Conservation (phyloP, 352 stramenopile species). For the Phytophthora brassicae region DNA sequence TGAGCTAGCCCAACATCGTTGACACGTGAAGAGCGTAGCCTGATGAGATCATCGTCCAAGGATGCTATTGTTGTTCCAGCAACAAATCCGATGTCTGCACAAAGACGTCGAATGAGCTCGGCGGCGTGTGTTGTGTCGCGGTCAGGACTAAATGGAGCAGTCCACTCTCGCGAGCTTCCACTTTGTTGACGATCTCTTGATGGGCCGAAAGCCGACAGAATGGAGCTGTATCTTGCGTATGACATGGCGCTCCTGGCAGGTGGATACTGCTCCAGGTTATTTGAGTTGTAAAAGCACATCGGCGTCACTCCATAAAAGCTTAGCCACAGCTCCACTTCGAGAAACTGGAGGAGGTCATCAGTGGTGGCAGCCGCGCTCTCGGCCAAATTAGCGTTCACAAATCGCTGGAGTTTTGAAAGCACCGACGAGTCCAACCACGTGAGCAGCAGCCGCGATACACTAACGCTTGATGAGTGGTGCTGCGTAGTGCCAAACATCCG, state of each 20-base stretch:
- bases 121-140: not conserved
- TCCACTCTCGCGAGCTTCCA: not conserved
- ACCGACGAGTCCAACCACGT: slow-evolving; percentile 1
- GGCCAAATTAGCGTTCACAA: not conserved
- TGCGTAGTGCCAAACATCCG: slow-evolving; percentile 6
- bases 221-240: no score
- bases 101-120: not conserved
- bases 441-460: not conserved
- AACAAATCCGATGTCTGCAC: not conserved
- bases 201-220: no score
- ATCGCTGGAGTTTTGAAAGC: not conserved
- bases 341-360: slow-evolving; percentile 1
- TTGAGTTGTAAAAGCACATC: not conserved
- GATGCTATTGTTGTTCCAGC: not conserved
- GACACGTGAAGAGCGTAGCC: not conserved
- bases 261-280: not conserved
- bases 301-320: not conserved
- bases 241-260: no score
- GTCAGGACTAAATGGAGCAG: not conserved
- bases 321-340: slow-evolving; percentile 2
- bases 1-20: not conserved
- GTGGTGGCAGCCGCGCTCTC: not conserved
- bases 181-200: no score
- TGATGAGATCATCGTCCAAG: not conserved
- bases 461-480: slow-evolving; percentile 1